Conservation (phyloP, 2,329 filamentous ascomycete genomes). For the Aspergillaceae sp. region DNA sequence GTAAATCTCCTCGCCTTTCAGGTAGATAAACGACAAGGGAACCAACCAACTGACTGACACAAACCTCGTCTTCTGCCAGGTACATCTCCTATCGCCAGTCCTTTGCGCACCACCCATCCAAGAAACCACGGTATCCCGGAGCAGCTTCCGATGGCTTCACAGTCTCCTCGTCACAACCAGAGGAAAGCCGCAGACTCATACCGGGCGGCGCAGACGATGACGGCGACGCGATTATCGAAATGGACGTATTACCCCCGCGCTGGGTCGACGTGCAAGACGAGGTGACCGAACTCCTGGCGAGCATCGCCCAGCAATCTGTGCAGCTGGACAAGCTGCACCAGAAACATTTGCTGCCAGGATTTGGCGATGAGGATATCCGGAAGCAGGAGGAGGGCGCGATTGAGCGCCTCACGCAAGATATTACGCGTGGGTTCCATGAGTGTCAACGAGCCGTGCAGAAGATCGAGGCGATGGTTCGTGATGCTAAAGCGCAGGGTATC, state of each 20-base stretch:
- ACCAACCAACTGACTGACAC: background rate
- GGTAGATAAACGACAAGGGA: background rate
- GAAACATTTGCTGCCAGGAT: slow-evolving; percentile 92
- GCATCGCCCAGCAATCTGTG: slow-evolving; percentile 74
- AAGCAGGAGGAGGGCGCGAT: slow-evolving; percentile 81
- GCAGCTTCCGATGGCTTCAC: slow-evolving; percentile 38
- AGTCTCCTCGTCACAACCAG: slow-evolving; percentile 56
- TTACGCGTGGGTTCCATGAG: slow-evolving; percentile 79
- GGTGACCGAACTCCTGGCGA: slow-evolving; percentile 70
- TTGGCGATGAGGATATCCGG: slow-evolving; percentile 90
- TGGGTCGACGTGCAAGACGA: slow-evolving; percentile 96
- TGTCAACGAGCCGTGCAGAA: slow-evolving; percentile 84
- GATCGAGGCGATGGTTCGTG: slow-evolving; percentile 77
- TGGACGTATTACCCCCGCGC: slow-evolving; percentile 89
- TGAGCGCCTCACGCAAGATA: slow-evolving; percentile 78
- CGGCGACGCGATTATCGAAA: slow-evolving; percentile 92
- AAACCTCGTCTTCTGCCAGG: slow-evolving; percentile 39
- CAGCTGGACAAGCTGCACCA: slow-evolving; percentile 87
- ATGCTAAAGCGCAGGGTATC: slow-evolving; percentile 57
- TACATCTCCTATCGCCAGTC: slow-evolving; percentile 99
- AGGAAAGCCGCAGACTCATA: slow-evolving; percentile 75
- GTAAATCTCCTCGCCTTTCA: slow-evolving; percentile 44
- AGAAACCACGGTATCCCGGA: slow-evolving; percentile 49
- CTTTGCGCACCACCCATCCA: slow-evolving; percentile 86
- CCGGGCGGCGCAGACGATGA: slow-evolving; percentile 67